Evolutionary conservation across 768 basidiomycete genomes (phyloP).

Genomic region (Sutorius australiensis): DNA sequence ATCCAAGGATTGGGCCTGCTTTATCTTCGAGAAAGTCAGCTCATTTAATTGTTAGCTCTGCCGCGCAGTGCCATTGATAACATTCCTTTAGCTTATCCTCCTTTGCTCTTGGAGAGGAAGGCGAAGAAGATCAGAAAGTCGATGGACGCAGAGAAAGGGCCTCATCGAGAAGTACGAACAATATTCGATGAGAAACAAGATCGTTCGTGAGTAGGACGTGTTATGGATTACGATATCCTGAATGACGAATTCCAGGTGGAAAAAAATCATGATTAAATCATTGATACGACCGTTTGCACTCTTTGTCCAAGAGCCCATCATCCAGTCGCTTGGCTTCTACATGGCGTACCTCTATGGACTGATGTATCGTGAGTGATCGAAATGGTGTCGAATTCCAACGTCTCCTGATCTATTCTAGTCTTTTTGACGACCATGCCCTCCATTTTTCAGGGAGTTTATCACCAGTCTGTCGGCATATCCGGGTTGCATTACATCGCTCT

Average conservation of each 20-base stretch:
- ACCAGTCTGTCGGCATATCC: conserved; percentile 51
- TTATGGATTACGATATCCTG: background rate
- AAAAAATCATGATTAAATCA: conserved; percentile 46
- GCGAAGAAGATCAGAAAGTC: conserved; percentile 43
- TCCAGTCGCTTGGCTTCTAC: conserved; percentile 64
- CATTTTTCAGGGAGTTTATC: conserved; percentile 55
- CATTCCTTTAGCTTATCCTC: conserved; percentile 23
- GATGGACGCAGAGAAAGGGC: conserved; percentile 47
- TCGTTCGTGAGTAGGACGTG: conserved; percentile 38
- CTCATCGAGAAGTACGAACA: conserved; percentile 40
- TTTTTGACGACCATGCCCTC: conserved; percentile 62
- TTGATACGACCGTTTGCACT: conserved; percentile 67
- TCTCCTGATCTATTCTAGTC: conserved; percentile 37
- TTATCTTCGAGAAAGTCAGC: conserved; percentile 60
- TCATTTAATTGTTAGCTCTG: background rate
- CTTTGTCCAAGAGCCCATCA: conserved; percentile 58
- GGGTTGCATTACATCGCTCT: conserved; percentile 72
- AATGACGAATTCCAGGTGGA: conserved; percentile 40
- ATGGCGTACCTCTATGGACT: conserved; percentile 68
- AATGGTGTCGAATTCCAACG: background rate
- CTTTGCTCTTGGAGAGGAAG: conserved; percentile 44
- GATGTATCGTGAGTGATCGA: conserved; percentile 45
- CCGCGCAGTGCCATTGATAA: conserved; percentile 13
- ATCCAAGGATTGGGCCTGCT: conserved; percentile 56
- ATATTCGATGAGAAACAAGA: conserved; percentile 41